Conservation (phyloP, 331 rosid genomes). For the Saraca asoca region DNA sequence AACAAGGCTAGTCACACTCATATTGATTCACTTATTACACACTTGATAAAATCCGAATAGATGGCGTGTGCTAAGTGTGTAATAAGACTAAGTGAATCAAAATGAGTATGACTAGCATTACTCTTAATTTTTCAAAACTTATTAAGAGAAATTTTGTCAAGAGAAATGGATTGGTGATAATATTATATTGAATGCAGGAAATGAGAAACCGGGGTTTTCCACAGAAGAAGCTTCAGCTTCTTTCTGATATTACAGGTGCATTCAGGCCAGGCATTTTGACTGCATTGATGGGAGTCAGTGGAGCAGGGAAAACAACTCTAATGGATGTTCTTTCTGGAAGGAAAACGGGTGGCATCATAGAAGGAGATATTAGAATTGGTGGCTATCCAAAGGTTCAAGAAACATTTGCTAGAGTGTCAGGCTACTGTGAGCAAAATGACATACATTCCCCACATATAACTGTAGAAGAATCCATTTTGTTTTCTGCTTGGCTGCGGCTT, state of each 20-base stretch:
- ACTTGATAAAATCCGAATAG: too few species aligned
- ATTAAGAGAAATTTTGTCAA: constrained; percentile 10
- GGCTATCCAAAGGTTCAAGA: constrained; percentile 59
- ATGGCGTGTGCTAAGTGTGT: too few species aligned
- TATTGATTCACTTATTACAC: too few species aligned
- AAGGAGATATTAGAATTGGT: constrained; percentile 56
- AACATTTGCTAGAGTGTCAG: constrained; percentile 60
- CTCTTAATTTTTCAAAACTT: background rate
- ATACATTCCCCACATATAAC: constrained; percentile 65
- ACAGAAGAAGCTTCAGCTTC: constrained; percentile 52
- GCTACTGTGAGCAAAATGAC: constrained; percentile 64
- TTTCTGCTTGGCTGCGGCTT: constrained; percentile 66
- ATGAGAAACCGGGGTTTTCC: constrained; percentile 43
- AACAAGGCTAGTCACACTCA: too few species aligned
- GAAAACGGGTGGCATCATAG: constrained; percentile 53
- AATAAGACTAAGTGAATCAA: too few species aligned
- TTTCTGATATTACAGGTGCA: constrained; percentile 53
- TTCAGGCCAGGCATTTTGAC: constrained; percentile 58
- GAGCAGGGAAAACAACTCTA: constrained; percentile 70
- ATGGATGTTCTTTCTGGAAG: constrained; percentile 63
- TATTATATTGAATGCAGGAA: constrained; percentile 40
- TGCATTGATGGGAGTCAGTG: constrained; percentile 67
- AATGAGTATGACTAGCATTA: too few species aligned
- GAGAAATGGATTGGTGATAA: background rate
- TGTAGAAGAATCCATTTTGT: constrained; percentile 58